Evolutionary conservation across 2,329 filamentous ascomycete genomes (phyloP), one percentile per base, ranked within the genome.

Genomic region (Penicillium sp.): DNA sequence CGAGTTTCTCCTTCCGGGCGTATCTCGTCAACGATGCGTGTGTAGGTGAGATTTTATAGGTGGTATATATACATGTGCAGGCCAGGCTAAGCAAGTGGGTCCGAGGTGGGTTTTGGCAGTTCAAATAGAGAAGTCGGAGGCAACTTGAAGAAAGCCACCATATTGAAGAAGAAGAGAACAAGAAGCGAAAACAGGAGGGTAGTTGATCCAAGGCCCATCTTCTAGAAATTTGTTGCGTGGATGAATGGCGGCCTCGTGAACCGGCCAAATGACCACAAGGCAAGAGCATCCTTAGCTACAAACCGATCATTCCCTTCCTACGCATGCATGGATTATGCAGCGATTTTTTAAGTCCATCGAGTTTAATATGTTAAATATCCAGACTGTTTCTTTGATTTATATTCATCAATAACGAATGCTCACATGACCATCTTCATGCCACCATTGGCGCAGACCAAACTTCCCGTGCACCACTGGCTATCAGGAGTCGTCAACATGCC

Each of bases 391-490:
- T n/a, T 48, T 48, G 30, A 40, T 53, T 4, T 40, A 8, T 22
- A 22, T 22, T 22, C 19, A 22, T 22, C 19, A 16, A 25, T 26
- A 16, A n/a, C 10, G 11, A n/a, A n/a, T 26, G 51, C 33, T 56
- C 43, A 56, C 53, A 56, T 37, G 2, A 33, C 68, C 77, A 87
- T 85, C 62, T 81, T 83, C 85, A 92, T 88, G 6, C 91, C 91
- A 1, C 91, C 91, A 72, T 94, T 94, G 7, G 90, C 90, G 78
- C 88, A 91, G 4, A 95, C 85, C 26, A 93, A 89, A 75, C 89
- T 89, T 1, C 91, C 91, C 0, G 91, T 95, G 71, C 87, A 89
- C 90, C 90, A 94, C 7, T 81, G 84, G n/a, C 85, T 84, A 73
- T 94, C 91, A 6, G 82, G 81, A 5, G 84, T 84, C 72, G 89